Percentiles rank a stretch among this genome's conserved stretches.
Evolutionary conservation across 257 asterid genomes (phyloP).

Genomic region (Solanum bukasovii): DNA sequence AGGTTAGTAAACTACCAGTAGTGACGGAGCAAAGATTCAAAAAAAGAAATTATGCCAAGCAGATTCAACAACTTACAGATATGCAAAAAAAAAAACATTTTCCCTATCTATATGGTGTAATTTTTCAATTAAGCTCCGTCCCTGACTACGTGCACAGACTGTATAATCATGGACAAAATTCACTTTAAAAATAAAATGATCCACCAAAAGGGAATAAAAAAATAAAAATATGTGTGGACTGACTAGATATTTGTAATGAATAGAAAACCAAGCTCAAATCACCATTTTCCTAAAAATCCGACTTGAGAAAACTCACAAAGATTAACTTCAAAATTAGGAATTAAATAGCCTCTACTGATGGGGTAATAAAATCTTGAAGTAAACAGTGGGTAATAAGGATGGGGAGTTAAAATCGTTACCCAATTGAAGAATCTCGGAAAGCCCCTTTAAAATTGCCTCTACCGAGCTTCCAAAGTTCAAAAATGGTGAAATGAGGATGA

Average conservation of each 20-base stretch:
- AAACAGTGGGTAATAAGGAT: not conserved
- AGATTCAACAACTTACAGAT: not conserved
- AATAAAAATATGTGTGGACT: not conserved
- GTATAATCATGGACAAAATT: not conserved
- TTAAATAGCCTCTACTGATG: not conserved
- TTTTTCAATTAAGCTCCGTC: not conserved
- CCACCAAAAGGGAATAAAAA: not conserved
- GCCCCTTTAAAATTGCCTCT: not conserved
- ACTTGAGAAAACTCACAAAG: not conserved
- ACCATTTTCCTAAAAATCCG: not conserved
- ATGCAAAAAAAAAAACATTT: not conserved
- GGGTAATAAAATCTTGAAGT: not conserved
- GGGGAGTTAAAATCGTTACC: not conserved
- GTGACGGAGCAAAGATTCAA: no score
- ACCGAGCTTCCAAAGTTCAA: not conserved
- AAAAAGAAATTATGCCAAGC: not conserved
- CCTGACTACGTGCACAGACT: not conserved
- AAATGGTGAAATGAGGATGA: not conserved
- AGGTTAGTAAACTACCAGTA: not conserved
- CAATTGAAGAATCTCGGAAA: not conserved
- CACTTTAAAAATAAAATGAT: not conserved
- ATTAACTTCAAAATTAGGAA: no score
- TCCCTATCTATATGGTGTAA: not conserved
- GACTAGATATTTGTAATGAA: not conserved
- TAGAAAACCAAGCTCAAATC: not conserved